A percentile compares a stretch with the other conserved stretches of the same genome.
Conservation (phyloP, 2,329 filamentous ascomycete species). For the Aspergillus spinulosporus region DNA sequence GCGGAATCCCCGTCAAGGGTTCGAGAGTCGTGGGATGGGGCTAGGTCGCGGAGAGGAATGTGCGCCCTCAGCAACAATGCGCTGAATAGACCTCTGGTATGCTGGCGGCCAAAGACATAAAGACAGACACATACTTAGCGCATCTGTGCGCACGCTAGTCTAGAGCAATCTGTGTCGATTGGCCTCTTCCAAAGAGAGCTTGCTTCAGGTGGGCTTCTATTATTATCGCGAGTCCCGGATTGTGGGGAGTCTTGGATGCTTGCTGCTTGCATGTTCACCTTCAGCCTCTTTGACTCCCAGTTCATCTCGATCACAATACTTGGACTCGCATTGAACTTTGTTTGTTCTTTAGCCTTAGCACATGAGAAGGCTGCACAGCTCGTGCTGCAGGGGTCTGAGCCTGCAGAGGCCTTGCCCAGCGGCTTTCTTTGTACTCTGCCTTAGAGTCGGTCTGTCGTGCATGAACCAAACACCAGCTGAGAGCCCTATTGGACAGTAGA, state of each 20-base stretch:
- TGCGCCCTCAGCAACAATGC: conserved; percentile 35
- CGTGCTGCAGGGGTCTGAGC: conserved; percentile 6
- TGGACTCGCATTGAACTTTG: not conserved
- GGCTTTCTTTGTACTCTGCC: conserved; percentile 9
- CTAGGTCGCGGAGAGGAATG: conserved; percentile 36
- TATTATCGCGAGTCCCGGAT: conserved; percentile 10
- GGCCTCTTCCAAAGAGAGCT: not conserved
- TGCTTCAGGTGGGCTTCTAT: conserved; percentile 11
- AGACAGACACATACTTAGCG: conserved; percentile 12
- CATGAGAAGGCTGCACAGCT: conserved; percentile 1
- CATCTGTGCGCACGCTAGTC: not conserved
- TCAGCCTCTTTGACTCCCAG: conserved; percentile 7
- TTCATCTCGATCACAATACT: not conserved
- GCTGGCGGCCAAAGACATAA: conserved; percentile 19
- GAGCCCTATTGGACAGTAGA: not conserved
- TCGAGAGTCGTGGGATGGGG: conserved; percentile 26
- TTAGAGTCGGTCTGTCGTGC: conserved; percentile 4
- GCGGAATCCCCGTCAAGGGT: conserved; percentile 25
- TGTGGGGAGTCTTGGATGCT: not conserved
- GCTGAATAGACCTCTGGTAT: conserved; percentile 25
- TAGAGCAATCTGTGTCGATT: not conserved
- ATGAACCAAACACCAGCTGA: not conserved
- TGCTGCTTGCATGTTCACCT: conserved; percentile 12
- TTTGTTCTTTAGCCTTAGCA: not conserved
- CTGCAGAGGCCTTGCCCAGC: not conserved